Percentiles rank a stretch among this genome's conserved stretches.
Conservation (phyloP, 352 stramenopile genomes). For the Vaucheria bursata region DNA sequence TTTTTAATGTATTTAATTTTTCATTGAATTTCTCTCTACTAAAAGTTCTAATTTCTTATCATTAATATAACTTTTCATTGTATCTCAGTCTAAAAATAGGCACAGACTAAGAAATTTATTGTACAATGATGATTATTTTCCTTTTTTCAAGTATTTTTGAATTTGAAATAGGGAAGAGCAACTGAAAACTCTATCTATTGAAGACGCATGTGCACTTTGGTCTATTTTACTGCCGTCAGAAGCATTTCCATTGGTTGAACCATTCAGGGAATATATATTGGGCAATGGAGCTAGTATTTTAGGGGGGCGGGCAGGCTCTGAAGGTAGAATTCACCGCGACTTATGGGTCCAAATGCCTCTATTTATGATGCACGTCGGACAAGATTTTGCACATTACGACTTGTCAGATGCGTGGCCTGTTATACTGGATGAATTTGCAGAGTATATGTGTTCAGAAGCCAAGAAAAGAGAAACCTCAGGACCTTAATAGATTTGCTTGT, state of each 20-base stretch:
- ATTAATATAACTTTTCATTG: neutral
- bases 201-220: neutral
- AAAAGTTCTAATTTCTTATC: neutral
- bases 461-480: no score
- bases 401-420: neutral
- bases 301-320: neutral
- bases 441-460: no score
- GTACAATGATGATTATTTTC: neutral
- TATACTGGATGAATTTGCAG: neutral
- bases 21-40: neutral
- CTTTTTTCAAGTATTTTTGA: neutral
- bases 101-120: neutral
- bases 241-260: neutral
- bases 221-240: neutral
- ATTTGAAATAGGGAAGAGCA: neutral
- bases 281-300: neutral
- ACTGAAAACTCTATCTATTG: neutral
- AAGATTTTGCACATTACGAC: neutral
- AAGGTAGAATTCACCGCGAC: neutral
- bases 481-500: no score
- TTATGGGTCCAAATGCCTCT: neutral
- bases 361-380: neutral
- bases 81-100: neutral
- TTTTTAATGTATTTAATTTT: no score
- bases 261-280: neutral